Conservation (phyloP, 495 filamentous ascomycete species). For the Bryoglossum gracile region DNA sequence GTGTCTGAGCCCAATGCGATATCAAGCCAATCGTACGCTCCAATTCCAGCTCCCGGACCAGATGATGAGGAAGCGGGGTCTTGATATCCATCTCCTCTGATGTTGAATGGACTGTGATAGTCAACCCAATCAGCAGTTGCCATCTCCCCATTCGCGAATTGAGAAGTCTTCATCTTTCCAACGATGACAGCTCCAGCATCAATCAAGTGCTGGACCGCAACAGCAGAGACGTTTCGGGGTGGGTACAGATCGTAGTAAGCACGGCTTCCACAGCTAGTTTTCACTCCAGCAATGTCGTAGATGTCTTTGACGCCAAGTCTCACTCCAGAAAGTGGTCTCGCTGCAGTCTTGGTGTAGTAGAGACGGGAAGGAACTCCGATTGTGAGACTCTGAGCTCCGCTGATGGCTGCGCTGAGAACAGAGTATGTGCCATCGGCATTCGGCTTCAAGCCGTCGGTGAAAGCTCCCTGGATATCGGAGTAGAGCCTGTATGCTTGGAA, state of each 20-base stretch:
- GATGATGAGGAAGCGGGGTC: constrained; percentile 39
- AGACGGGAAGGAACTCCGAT: constrained; percentile 48
- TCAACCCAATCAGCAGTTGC: constrained; percentile 30
- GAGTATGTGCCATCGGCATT: constrained; percentile 28
- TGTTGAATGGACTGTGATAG: constrained; percentile 47
- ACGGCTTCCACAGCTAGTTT: constrained; percentile 46
- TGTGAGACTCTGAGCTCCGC: constrained; percentile 10
- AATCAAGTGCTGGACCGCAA: constrained; percentile 47
- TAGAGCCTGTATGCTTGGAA: constrained; percentile 43
- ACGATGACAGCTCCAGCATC: constrained; percentile 53
- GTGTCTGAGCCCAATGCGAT: constrained; percentile 42
- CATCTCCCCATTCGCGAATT: constrained; percentile 51
- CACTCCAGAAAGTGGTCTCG: constrained; percentile 40
- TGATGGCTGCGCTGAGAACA: constrained; percentile 35
- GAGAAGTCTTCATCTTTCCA: constrained; percentile 51
- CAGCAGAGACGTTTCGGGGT: constrained; percentile 35
- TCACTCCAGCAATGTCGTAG: constrained; percentile 47
- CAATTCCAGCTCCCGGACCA: constrained; percentile 40
- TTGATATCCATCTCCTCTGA: constrained; percentile 51
- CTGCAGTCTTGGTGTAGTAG: constrained; percentile 38
- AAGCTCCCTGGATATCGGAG: constrained; percentile 37
- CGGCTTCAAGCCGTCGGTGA: constrained; percentile 34
- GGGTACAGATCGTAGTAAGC: constrained; percentile 49
- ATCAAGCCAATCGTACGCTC: constrained; percentile 51
- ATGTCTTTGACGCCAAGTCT: constrained; percentile 58